Base-by-base conservation (phyloP, 352 stramenopile genomes). In the Phytophthora colocasiae region DNA sequence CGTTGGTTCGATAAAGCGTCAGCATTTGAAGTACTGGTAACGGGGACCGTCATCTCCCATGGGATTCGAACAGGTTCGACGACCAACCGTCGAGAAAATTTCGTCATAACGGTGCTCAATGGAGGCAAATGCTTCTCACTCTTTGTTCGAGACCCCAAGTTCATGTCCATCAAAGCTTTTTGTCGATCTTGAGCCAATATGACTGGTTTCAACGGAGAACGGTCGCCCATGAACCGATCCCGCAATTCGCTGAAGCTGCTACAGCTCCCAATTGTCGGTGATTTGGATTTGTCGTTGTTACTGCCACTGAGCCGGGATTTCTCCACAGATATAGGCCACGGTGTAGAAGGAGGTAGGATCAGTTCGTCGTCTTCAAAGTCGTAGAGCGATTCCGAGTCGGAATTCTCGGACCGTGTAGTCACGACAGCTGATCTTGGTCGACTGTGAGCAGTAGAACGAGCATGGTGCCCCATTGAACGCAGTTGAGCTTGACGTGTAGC, bases 11-110 rank as follows among this genome's bases (percentile, higher is more conserved):
- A 81, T 26, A 81, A 53, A 15, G 46, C 48, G 45, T 66, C 52
- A 6, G 54, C 58, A 4, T 24, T 58, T 31, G 55, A 61, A 14
- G 41, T 22, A 19, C 51, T 44, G 0, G 61, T 43, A 7, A 81
- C 69, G 2, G 85, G 85, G 4, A 90, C 74, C 0, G 80, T 93
- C 69, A 91, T 75, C 51, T 90, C 74, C 85, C 85, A 93, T 17
- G 82, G 82, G 49, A 91, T 83, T 10, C 79, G 68, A 14, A 91
- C 85, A 0, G 83, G 75, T 0, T 58, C 68, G 15, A 80, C 68
- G 22, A 90, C 72, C 10, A 89, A 68, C 12, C 69, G 64, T n/a
- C 69, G 69, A 6, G 72, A 76, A 66, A 83, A 85, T 7, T 59
- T 69, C 22, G 63, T 77, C 52, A 85, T 53, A 4, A 15, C 52